phyloP scores from a whole-genome alignment of 129 eudicot species.

The Kitagawia praeruptora region DNA sequence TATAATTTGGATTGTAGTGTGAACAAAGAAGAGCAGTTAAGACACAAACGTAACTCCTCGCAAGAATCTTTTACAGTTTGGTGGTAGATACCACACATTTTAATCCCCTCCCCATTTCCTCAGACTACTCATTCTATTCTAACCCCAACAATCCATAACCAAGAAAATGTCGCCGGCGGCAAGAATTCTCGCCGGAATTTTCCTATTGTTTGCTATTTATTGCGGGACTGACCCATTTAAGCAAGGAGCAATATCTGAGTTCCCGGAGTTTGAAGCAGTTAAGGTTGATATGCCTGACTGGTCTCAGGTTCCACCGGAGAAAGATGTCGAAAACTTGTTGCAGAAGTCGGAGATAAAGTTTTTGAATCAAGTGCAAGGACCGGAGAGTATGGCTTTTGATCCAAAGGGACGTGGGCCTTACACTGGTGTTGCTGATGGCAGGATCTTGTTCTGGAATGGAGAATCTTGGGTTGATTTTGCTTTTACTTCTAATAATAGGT shows the following conservation, averaged over 20 bases:
- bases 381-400: slow-evolving; percentile 83
- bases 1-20: no score
- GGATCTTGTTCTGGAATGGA: slow-evolving; percentile 76
- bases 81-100: no score
- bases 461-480: slow-evolving; percentile 67
- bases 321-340: slow-evolving; percentile 43
- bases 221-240: slow-evolving; percentile 74
- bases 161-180: slow-evolving; percentile 26
- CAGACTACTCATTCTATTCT: no score
- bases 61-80: no score
- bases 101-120: no score
- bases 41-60: no score
- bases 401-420: slow-evolving; percentile 78
- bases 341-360: slow-evolving; percentile 68
- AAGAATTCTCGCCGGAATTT: slow-evolving; percentile 28
- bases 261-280: slow-evolving; percentile 58
- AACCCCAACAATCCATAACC: no score
- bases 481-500: slow-evolving; percentile 79
- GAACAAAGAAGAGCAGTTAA: no score
- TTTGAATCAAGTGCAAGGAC: slow-evolving; percentile 71
- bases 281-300: slow-evolving; percentile 52
- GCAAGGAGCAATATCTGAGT: slow-evolving; percentile 58
- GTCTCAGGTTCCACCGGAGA: slow-evolving; percentile 46
- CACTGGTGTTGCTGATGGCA: slow-evolving; percentile 81
- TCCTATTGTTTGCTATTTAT: slow-evolving; percentile 51